Evolutionary conservation across 2,329 filamentous ascomycete genomes (phyloP).

Genomic region (Microcyclospora pomicola): DNA sequence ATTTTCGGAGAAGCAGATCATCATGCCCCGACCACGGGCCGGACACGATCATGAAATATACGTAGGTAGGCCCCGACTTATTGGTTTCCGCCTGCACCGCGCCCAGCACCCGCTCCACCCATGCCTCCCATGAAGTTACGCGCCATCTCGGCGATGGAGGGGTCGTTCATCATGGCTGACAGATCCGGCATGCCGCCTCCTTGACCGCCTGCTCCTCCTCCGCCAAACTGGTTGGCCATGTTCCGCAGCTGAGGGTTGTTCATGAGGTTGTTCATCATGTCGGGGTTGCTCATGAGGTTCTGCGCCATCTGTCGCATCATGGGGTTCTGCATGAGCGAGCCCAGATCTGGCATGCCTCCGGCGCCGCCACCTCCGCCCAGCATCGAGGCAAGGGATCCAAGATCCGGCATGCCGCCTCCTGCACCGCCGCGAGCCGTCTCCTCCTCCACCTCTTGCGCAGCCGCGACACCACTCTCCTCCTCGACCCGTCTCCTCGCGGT

Average conservation of each 20-base stretch:
- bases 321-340: constrained; percentile 85
- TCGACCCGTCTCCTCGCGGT: constrained; percentile 80
- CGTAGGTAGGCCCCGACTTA: constrained; percentile 1
- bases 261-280: constrained; percentile 85
- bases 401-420: constrained; percentile 31
- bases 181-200: constrained; percentile 86
- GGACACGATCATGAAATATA: too few species aligned
- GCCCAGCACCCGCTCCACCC: constrained; percentile 25
- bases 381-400: constrained; percentile 30
- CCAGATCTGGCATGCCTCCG: constrained; percentile 77
- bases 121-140: constrained; percentile 53
- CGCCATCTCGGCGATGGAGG: constrained; percentile 79
- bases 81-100: constrained; percentile 8
- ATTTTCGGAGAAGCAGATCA: too few species aligned
- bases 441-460: constrained; percentile 25
- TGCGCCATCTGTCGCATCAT: constrained; percentile 98
- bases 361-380: constrained; percentile 46
- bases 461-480: constrained; percentile 46
- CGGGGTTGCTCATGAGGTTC: constrained; percentile 92
- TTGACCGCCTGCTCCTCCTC: constrained; percentile 22
- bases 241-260: constrained; percentile 77
- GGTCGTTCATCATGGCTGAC: constrained; percentile 75
- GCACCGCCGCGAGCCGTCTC: constrained; percentile 20
- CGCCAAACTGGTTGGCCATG: constrained; percentile 69
- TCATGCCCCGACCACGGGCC: too few species aligned